Percentiles rank a stretch among this genome's conserved stretches.
phyloP scores from a whole-genome alignment of 1,139 yeast species.

The Candida freyschussii region DNA sequence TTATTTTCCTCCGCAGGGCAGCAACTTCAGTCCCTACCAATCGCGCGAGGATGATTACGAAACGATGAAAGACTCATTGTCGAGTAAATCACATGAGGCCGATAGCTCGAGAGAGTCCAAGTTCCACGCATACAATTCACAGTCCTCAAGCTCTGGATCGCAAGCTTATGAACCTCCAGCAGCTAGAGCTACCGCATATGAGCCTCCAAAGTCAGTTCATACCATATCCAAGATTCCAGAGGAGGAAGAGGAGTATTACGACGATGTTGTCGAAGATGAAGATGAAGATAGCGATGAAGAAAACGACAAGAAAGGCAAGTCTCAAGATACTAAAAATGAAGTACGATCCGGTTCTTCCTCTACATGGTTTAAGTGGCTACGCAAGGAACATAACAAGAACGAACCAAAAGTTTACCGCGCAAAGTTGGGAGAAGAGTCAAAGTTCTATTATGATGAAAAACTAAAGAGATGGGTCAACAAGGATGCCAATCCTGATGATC shows the following conservation, averaged over 20 bases:
- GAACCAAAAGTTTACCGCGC: constrained; percentile 77
- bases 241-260: constrained; percentile 35
- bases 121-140: constrained; percentile 8
- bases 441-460: constrained; percentile 77
- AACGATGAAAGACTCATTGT: constrained; percentile 8
- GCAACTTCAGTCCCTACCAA: constrained; percentile 20
- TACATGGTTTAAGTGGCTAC: constrained; percentile 44
- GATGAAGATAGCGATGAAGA: constrained; percentile 38
- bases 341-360: constrained; percentile 6
- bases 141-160: constrained; percentile 3
- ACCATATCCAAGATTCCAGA: constrained; percentile 20
- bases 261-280: constrained; percentile 39
- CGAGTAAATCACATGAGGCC: constrained; percentile 1
- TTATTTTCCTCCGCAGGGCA: background rate
- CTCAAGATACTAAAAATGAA: constrained; percentile 15
- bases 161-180: constrained; percentile 22
- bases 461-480: constrained; percentile 84
- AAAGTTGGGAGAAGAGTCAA: constrained; percentile 75
- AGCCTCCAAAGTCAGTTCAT: constrained; percentile 21
- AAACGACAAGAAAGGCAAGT: constrained; percentile 23
- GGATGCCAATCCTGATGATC: constrained; percentile 66
- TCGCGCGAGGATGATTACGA: constrained; percentile 9
- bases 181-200: constrained; percentile 18
- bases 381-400: constrained; percentile 39
- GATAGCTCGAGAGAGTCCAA: constrained; percentile 11